These are phyloP conservation scores for Fonsecaea pedrosoi DNA, from an alignment of 2,329 filamentous ascomycete genomes.

Conservation along the genomic window DNA sequence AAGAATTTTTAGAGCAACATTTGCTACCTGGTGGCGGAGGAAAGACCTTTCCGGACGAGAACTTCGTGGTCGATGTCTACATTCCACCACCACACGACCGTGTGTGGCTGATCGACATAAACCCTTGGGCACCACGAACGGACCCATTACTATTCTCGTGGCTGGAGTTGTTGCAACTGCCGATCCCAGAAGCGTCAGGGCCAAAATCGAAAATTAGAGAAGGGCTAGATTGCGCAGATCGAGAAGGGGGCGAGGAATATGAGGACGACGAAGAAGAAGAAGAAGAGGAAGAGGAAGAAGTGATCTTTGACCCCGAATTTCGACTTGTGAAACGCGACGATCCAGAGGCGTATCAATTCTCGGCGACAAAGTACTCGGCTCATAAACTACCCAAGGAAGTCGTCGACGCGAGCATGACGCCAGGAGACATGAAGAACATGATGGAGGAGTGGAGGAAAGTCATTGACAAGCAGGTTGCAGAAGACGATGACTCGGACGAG, in stretches of 20 bases:
- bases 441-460: slow-evolving; percentile 74
- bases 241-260: not conserved
- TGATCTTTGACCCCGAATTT: slow-evolving; percentile 73
- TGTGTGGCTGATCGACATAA: slow-evolving; percentile 90
- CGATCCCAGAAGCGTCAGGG: slow-evolving; percentile 42
- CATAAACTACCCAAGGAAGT: slow-evolving; percentile 96
- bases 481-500: slow-evolving; percentile 42
- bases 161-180: slow-evolving; percentile 79
- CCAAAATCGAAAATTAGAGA: not conserved
- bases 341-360: slow-evolving; percentile 86
- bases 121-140: slow-evolving; percentile 89
- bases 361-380: slow-evolving; percentile 85
- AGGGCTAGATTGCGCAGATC: not conserved
- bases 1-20: slow-evolving; percentile 71
- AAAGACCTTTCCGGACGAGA: slow-evolving; percentile 71
- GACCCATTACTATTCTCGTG: slow-evolving; percentile 90
- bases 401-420: slow-evolving; percentile 69
- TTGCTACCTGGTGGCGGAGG: slow-evolving; percentile 57
- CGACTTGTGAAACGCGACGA: slow-evolving; percentile 83
- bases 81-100: slow-evolving; percentile 76
- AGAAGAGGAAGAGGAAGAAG: slow-evolving; percentile 24
- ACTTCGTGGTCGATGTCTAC: slow-evolving; percentile 92
- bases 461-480: slow-evolving; percentile 51
- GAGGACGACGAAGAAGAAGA: not conserved
- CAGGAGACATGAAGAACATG: slow-evolving; percentile 80